These are phyloP conservation scores for Paramecium bursaria DNA, from an alignment of 73 alveolate species.

Conservation along the genomic window DNA sequence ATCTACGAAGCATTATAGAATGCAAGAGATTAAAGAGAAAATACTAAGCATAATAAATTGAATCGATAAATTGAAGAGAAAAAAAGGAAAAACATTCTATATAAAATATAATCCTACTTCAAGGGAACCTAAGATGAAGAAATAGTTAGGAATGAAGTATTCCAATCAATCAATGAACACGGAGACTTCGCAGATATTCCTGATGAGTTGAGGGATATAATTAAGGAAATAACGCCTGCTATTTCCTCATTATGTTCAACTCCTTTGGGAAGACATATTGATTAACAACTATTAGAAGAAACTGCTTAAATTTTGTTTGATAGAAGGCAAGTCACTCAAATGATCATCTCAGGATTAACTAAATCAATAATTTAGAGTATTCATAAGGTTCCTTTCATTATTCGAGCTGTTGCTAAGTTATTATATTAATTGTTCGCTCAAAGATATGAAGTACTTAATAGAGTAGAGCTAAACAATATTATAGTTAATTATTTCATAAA, in stretches of 20 bases:
- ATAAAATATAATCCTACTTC: background rate
- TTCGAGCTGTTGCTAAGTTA: constrained; percentile 27
- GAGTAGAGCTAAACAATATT: background rate
- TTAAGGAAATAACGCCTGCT: constrained; percentile 22
- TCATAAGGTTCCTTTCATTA: constrained; percentile 29
- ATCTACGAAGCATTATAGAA: background rate
- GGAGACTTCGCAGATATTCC: background rate
- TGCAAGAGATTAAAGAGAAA: constrained; percentile 11
- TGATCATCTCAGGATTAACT: constrained; percentile 2
- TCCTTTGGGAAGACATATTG: constrained; percentile 27
- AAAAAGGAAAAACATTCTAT: constrained; percentile 2
- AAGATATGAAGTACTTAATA: background rate
- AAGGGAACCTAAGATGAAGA: constrained; percentile 8
- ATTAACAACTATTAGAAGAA: constrained; percentile 18
- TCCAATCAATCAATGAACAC: constrained; percentile 6
- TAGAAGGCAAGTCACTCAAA: constrained; percentile 24
- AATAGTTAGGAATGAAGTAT: background rate
- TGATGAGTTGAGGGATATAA: background rate
- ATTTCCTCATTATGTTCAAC: constrained; percentile 42
- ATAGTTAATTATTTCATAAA: constrained; percentile 2
- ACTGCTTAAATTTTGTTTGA: constrained; percentile 39
- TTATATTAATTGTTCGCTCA: too few relatives aligned
- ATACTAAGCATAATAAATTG: background rate
- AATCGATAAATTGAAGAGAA: constrained; percentile 13
- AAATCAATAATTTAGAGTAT: background rate